Conservation (phyloP, 345 rosid genomes). For the Anacardium occidentale region DNA sequence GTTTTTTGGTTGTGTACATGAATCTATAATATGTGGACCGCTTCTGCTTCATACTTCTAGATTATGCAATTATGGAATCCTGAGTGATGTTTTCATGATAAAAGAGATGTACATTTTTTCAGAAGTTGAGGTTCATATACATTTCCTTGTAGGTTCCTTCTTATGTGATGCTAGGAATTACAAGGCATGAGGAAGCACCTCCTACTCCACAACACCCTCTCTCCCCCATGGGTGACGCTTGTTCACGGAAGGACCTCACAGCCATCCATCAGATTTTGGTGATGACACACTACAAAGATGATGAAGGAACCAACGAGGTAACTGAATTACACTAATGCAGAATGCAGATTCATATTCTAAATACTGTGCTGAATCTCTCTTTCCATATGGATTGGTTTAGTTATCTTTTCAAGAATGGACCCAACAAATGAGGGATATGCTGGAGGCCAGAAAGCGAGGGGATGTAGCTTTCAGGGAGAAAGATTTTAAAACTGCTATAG, state of each 20-base stretch:
- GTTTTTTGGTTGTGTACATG: background rate
- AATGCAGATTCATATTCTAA: background rate
- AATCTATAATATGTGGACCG: background rate
- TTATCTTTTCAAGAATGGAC: constrained; percentile 97
- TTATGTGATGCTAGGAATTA: constrained; percentile 73
- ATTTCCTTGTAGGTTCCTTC: constrained; percentile 59
- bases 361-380: constrained; percentile 15
- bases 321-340: constrained; percentile 9
- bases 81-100: background rate
- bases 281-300: constrained; percentile 75
- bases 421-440: constrained; percentile 81
- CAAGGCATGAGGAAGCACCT: constrained; percentile 63
- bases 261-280: constrained; percentile 86
- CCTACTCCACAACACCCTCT: constrained; percentile 59
- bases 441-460: constrained; percentile 85
- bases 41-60: background rate
- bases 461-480: constrained; percentile 74
- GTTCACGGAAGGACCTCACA: constrained; percentile 75
- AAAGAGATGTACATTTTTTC: background rate
- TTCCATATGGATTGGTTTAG: constrained; percentile 31
- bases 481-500: constrained; percentile 66
- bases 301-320: constrained; percentile 89
- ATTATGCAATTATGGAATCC: constrained; percentile 6
- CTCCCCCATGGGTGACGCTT: constrained; percentile 83
- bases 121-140: constrained; percentile 18